phyloP scores from a whole-genome alignment of 345 rosid species.

The Orychophragmus violaceus region DNA sequence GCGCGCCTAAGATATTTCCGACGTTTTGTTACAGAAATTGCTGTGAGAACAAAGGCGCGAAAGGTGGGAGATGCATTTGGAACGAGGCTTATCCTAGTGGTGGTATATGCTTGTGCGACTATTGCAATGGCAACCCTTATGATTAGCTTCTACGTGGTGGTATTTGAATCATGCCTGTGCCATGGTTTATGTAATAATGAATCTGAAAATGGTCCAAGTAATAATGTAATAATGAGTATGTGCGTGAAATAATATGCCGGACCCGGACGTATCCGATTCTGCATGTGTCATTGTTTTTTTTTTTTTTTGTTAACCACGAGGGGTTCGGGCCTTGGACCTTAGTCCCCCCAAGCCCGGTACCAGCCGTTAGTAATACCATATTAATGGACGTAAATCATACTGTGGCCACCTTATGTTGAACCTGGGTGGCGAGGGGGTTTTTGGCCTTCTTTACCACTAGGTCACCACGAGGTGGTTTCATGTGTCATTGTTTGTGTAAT shows the following conservation, averaged over 20 bases:
- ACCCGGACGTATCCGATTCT: neutral
- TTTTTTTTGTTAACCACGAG: too few species aligned
- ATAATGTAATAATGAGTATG: neutral
- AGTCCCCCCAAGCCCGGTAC: too few species aligned
- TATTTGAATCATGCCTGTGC: neutral
- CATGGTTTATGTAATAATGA: neutral
- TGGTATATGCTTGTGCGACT: slow-evolving; percentile 27
- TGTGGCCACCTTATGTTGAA: too few species aligned
- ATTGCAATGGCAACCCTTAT: slow-evolving; percentile 7
- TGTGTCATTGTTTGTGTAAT: too few species aligned
- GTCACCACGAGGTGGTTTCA: too few species aligned
- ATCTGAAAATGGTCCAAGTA: neutral
- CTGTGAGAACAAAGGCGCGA: slow-evolving; percentile 16
- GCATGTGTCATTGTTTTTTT: neutral
- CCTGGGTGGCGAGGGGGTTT: too few species aligned
- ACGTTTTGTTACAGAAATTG: slow-evolving; percentile 14
- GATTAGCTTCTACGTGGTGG: neutral
- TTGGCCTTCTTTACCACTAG: too few species aligned
- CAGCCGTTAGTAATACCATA: too few species aligned
- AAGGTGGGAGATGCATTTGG: slow-evolving; percentile 33
- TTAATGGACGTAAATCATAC: too few species aligned
- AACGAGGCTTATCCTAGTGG: neutral
- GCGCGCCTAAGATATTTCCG: slow-evolving; percentile 24
- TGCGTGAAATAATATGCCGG: too few species aligned
- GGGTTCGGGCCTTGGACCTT: too few species aligned